phyloP scores from a whole-genome alignment of 495 filamentous ascomycete genomes.

The Trypethelium eluteriae region DNA sequence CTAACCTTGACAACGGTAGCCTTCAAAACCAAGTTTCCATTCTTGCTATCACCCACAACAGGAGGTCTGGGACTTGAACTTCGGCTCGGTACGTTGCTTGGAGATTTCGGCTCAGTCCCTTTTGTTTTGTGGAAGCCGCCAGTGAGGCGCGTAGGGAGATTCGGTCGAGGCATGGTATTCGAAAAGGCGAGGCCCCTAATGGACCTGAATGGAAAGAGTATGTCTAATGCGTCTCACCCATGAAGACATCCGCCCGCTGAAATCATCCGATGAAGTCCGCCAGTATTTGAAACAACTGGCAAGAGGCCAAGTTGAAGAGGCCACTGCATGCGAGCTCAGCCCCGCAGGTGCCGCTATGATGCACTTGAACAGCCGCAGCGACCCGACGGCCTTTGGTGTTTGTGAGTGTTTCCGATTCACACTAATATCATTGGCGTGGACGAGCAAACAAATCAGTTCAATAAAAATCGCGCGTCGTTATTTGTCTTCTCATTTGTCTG shows the following conservation, averaged over 20 bases:
- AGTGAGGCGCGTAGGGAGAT: conserved; percentile 4
- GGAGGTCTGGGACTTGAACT: conserved; percentile 50
- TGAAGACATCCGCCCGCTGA: not conserved
- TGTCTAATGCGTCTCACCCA: not conserved
- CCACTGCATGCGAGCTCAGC: conserved; percentile 5
- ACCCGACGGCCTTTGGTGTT: conserved; percentile 1
- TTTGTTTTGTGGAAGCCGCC: conserved; percentile 1
- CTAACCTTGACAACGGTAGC: conserved; percentile 49
- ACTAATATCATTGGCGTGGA: not conserved
- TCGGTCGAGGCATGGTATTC: conserved; percentile 6
- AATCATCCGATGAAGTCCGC: not conserved
- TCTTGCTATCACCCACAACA: conserved; percentile 34
- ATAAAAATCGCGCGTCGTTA: not conserved
- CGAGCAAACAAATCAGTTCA: not conserved
- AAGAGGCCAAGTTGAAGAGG: conserved; percentile 1
- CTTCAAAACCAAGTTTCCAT: conserved; percentile 43
- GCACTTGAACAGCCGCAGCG: not conserved
- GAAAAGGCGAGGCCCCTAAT: not conserved
- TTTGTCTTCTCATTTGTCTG: not conserved
- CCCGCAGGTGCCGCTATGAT: not conserved
- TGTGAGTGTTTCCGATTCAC: not conserved
- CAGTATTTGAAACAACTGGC: not conserved
- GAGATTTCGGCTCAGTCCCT: not conserved
- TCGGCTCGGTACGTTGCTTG: conserved; percentile 38
- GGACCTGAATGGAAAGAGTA: not conserved